Evolutionary conservation across 257 asterid genomes (phyloP), one percentile per base, ranked within the genome.

Genomic region (Solanum lycopersicoides): DNA sequence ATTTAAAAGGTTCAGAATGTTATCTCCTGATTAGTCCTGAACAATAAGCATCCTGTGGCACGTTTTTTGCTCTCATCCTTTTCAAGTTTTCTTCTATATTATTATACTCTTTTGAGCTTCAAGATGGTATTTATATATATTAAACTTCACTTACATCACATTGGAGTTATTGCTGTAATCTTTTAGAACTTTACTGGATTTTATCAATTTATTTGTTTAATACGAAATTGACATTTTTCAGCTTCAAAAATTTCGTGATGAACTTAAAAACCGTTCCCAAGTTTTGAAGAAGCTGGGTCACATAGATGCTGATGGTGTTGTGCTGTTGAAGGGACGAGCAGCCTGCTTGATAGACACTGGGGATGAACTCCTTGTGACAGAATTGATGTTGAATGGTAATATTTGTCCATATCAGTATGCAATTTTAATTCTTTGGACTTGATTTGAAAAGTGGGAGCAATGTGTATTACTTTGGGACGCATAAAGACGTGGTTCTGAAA

Each of bases 311-410:
- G 99, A 97, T 88, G 93, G 97, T n/a, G 94, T 97, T 47, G 98
- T 96, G 84, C 98, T 93, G 90, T 90, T 96, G 94, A 97, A 97
- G 89, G 99, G 99, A 79, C 93, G 99, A 39, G 99, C 99, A 69
- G 99, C 99, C 91, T 97, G 99, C 94, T 92, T 96, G 88, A 95
- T 97, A 89, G 99, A 97, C 91, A 97, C 99, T 63, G 99, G 99
- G 88, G 99, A 97, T 86, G 99, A 97, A 90, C 98, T 97, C 86
- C 98, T 97, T 75, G 99, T 95, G 82, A 97, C 99, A 15, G 99
- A 97, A 88, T 91, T 97, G 92, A 97, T 97, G 99, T 96, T 96
- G 91, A 96, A 96, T 87, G 98, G 98, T 95, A 73, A 89, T 89
- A 85, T 44, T 73, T 34, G 59, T 76, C 66, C 87, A 20, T 30